phyloP scores from a whole-genome alignment of 2,329 filamentous ascomycete genomes.

The Cladophialophora immunda region DNA sequence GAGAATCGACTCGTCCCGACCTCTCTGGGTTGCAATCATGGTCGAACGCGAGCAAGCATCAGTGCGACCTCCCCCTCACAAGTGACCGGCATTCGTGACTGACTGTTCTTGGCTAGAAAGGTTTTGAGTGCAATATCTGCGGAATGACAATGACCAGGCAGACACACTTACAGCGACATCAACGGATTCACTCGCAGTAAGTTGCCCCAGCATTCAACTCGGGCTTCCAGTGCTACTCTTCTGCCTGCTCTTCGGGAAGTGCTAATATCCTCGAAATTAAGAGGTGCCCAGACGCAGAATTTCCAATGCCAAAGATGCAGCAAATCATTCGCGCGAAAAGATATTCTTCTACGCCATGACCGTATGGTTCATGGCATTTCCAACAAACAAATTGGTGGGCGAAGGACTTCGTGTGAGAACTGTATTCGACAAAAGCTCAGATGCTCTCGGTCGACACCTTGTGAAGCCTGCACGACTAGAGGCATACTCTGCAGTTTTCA shows the following conservation, averaged over 20 bases:
- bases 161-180: background rate
- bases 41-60: too few relatives aligned
- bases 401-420: background rate
- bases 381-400: background rate
- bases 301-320: background rate
- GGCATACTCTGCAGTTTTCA: background rate
- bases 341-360: background rate
- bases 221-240: background rate
- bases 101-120: constrained; percentile 4
- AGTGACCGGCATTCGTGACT: too few relatives aligned
- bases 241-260: background rate
- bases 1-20: too few relatives aligned
- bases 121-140: background rate
- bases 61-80: too few relatives aligned
- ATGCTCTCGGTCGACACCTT: background rate
- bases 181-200: background rate
- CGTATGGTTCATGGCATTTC: background rate
- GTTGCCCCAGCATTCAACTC: background rate
- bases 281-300: background rate
- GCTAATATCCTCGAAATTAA: background rate
- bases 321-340: background rate
- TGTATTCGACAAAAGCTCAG: constrained; percentile 1
- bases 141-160: background rate
- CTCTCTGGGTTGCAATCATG: too few relatives aligned
- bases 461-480: background rate